Percentiles rank a stretch among this genome's conserved stretches.
phyloP scores from a whole-genome alignment of 257 asterid genomes.

The Pogostemon cablin region DNA sequence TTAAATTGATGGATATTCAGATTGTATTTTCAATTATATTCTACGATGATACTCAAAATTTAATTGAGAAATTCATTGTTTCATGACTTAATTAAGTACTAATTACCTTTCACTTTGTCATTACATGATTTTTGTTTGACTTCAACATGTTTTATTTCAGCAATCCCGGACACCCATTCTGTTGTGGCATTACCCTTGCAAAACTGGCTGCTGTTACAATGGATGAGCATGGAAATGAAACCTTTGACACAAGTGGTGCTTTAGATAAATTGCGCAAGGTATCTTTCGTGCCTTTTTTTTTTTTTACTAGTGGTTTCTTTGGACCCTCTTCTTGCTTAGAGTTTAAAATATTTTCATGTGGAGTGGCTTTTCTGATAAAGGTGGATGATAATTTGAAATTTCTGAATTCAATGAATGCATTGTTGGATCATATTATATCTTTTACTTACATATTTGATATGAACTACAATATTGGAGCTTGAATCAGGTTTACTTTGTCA shows the following conservation, averaged over 20 bases:
- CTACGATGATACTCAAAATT: constrained; percentile 20
- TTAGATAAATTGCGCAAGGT: constrained; percentile 98
- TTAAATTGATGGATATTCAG: constrained; percentile 15
- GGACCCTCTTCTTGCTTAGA: constrained; percentile 10
- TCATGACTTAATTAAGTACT: constrained; percentile 16
- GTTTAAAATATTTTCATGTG: constrained; percentile 22
- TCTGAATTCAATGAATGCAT: constrained; percentile 20
- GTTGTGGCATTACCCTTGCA: constrained; percentile 92
- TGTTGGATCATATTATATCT: constrained; percentile 20
- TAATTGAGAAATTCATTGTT: constrained; percentile 12
- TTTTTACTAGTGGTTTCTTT: constrained; percentile 5
- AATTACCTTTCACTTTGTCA: not conserved
- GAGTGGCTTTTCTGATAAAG: constrained; percentile 4
- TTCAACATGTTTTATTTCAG: constrained; percentile 43
- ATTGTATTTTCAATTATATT: constrained; percentile 3
- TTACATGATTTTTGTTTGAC: constrained; percentile 27
- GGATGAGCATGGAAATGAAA: constrained; percentile 99
- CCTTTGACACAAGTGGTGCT: constrained; percentile 98
- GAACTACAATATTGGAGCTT: constrained; percentile 21
- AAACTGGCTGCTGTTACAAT: constrained; percentile 98
- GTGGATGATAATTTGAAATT: constrained; percentile 24
- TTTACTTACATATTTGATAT: not conserved
- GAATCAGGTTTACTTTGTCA: constrained; percentile 17
- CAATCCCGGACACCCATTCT: constrained; percentile 93
- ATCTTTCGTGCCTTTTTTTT: constrained; percentile 33